Evolutionary conservation across 2,329 filamentous ascomycete species (phyloP).

Genomic region (Cercospora sojina): DNA sequence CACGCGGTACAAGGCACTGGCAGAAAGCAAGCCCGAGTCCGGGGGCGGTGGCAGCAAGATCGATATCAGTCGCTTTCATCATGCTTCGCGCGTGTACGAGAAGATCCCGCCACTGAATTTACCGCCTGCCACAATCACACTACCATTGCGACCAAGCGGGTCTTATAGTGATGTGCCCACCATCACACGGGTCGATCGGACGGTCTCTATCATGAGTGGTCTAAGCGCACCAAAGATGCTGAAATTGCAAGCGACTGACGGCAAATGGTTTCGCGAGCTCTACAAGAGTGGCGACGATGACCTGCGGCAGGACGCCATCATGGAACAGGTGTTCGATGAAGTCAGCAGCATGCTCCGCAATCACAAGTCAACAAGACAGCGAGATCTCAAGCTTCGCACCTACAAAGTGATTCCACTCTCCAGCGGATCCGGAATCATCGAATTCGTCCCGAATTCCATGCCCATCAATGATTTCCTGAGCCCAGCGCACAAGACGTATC

Average conservation of each 20-base stretch:
- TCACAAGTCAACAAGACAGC: conserved; percentile 81
- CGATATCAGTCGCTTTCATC: conserved; percentile 60
- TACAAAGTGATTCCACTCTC: conserved; percentile 96
- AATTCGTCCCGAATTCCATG: conserved; percentile 92
- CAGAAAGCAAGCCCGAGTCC: conserved; percentile 59
- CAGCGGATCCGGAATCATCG: conserved; percentile 82
- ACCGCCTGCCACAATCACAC: conserved; percentile 85
- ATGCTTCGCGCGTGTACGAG: conserved; percentile 63
- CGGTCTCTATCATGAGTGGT: conserved; percentile 82
- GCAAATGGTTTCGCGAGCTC: conserved; percentile 79
- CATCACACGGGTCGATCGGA: conserved; percentile 69
- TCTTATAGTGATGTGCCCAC: conserved; percentile 75
- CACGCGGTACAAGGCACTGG: conserved; percentile 62
- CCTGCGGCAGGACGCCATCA: conserved; percentile 92
- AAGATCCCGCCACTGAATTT: conserved; percentile 59
- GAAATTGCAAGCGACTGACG: conserved; percentile 75
- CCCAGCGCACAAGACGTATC: conserved; percentile 83
- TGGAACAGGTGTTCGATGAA: conserved; percentile 98
- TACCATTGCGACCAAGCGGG: conserved; percentile 69
- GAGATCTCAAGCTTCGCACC: conserved; percentile 85
- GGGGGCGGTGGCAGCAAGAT: conserved; percentile 44
- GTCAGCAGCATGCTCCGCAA: conserved; percentile 86
- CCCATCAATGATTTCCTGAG: conserved; percentile 89
- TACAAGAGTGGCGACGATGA: conserved; percentile 94
- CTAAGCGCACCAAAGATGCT: conserved; percentile 93